Base-by-base conservation (phyloP, 371 early-diverging fungal genomes). In the Funneliformis caledonium region DNA sequence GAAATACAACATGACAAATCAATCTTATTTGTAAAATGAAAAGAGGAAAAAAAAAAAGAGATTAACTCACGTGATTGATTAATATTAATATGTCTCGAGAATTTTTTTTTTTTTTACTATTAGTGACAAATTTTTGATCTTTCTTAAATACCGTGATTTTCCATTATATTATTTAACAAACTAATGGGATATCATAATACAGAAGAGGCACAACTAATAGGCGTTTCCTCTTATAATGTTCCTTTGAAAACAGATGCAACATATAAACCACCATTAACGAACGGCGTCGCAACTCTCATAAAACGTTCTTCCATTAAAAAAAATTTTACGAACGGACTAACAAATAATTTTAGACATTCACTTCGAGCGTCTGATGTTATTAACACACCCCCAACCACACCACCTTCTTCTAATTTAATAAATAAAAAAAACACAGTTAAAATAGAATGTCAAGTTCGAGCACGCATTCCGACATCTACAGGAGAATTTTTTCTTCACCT, bases 391-490 rank as follows among this genome's bases (percentile, higher is more conserved):
- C 65, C 78, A 14, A 22, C 56, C 10, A 78, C 56, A 42, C 78
- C 81, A 16, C 59, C 81, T 14, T 37, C 76, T 22, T 37, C 56
- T 31, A n/a, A 19, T 60, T 73, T 52, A 3, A 42, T 43, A 22
- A 43, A 48, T 12, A 62, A 26, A 4, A 69, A 76, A 12, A 67
- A 33, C 7, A 22, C 69, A 43, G 76, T 76, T 60, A 37, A 31
- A 48, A 87, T 88, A 45, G 80, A 89, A 78, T 95, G 95, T 84
- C 89, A 91, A 82, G 96, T 94, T 6, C 88, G 95, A 26, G 95
- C 97, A 1, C 91, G 97, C 42, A 95, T 97, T 77, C 97, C 97
- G 2, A 94, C 93, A 14, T 89, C 91, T 16, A 91, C 92, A 80
- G 92, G 93, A 45, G 93, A 95, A 81, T 95, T 94, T 88, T 92